Base-by-base conservation (phyloP, 306 rosid species). In the Alnus glutinosa region DNA sequence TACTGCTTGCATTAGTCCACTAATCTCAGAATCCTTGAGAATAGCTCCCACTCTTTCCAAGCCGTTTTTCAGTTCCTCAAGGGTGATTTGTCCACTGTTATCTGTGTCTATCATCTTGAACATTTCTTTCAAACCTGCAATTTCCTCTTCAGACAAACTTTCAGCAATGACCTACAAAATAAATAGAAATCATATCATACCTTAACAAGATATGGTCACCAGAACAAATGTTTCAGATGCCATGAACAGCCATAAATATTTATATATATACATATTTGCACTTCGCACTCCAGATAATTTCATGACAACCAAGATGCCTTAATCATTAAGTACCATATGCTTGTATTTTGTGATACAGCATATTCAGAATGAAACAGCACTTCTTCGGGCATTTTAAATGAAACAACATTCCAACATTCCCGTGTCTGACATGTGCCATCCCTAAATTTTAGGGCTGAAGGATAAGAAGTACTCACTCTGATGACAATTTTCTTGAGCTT, bases 71-170 rank as follows among this genome's bases (percentile, higher is more conserved):
- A 95, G 84, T 79, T 95, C 98, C 87, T 95, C 99, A 2, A 93
- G 90, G 71, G 90, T 86, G 78, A 95, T 92, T 49, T 91, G 93
- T 52, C 98, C 99, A 52, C 99, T 95, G 19, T 86, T 90, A 88
- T 95, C 99, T 8, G 92, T 12, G 75, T 95, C 98, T 68, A 95
- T 93, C 97, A 89, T 93, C 88, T 73, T 90, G 89, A 95, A 95
- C 99, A 95, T 95, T 84, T 91, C 97, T 81, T 84, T 95, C 79
- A 95, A 79, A 55, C 99, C 99, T 11, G 85, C 99, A 55, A 95
- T 95, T 90, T 95, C 99, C 79, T 95, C 99, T 83, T 91, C 99
- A 4, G 98, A 93, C 47, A 95, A 80, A 72, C 73, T 91, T 84
- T 95, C 99, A 44, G 99, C 98, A 76, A 95, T 95, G 63, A 95